Percentiles rank a stretch among this genome's conserved stretches.
Evolutionary conservation across 805 yeast genomes (phyloP).

Genomic region (Cyberlindnera mycetangii): DNA sequence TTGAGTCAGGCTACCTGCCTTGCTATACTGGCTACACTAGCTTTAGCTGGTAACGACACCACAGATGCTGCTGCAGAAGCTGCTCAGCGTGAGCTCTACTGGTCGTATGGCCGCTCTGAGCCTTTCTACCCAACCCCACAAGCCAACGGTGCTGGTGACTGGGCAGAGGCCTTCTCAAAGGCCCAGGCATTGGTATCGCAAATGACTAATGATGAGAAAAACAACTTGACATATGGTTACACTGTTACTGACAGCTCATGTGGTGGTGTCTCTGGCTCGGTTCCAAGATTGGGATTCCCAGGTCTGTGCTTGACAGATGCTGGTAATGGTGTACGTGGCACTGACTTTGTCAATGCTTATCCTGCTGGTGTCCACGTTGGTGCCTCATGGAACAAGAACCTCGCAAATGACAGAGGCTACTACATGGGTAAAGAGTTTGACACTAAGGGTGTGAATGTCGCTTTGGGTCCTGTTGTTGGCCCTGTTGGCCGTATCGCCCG

Average conservation of each 20-base stretch:
- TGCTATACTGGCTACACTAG: slow-evolving; percentile 4
- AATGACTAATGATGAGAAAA: slow-evolving; percentile 12
- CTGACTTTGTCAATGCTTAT: slow-evolving; percentile 9
- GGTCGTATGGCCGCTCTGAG: slow-evolving; percentile 8
- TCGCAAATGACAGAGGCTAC: slow-evolving; percentile 7
- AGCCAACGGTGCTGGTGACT: slow-evolving; percentile 4
- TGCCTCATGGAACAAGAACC: slow-evolving; percentile 9
- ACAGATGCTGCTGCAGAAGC: slow-evolving; percentile 3
- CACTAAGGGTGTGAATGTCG: slow-evolving; percentile 9
- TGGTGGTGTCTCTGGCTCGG: slow-evolving; percentile 7
- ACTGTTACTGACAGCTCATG: not conserved
- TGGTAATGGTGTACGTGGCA: slow-evolving; percentile 12
- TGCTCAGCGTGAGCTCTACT: slow-evolving; percentile 4
- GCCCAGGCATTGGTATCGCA: slow-evolving; percentile 6
- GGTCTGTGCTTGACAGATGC: slow-evolving; percentile 10
- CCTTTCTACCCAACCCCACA: slow-evolving; percentile 6
- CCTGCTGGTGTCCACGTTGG: slow-evolving; percentile 11
- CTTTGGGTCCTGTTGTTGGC: slow-evolving; percentile 10
- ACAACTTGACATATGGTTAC: slow-evolving; percentile 8
- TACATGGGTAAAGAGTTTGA: slow-evolving; percentile 13
- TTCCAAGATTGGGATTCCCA: slow-evolving; percentile 7
- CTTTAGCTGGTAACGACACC: slow-evolving; percentile 1
- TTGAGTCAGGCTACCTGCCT: not conserved
- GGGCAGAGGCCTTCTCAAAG: slow-evolving; percentile 7
- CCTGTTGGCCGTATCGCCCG: slow-evolving; percentile 9